Percentiles rank a stretch among this genome's conserved stretches.
phyloP scores from a whole-genome alignment of 176 grass and related monocot genomes.

The Bothriochloa decipiens region DNA sequence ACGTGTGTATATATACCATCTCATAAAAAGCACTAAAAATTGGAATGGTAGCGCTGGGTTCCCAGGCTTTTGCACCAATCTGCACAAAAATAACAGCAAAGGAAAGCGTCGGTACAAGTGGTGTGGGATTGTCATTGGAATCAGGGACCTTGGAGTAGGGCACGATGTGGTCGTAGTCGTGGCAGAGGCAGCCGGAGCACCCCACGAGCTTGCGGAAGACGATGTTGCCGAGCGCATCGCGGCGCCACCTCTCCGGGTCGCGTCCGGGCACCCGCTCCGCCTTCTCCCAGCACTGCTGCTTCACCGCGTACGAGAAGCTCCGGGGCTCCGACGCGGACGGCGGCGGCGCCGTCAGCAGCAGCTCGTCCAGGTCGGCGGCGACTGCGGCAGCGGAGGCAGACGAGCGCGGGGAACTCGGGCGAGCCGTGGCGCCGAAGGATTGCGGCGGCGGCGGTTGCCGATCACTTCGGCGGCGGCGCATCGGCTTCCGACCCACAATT shows the following conservation, averaged over 20 bases:
- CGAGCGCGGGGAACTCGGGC: constrained; percentile 50
- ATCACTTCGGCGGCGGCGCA: constrained; percentile 49
- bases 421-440: constrained; percentile 46
- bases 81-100: background rate
- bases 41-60: background rate
- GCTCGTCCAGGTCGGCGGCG: constrained; percentile 48
- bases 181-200: constrained; percentile 93
- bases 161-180: constrained; percentile 95
- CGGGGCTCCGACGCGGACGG: constrained; percentile 58
- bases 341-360: constrained; percentile 44
- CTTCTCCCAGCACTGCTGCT: constrained; percentile 98
- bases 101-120: background rate
- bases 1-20: background rate
- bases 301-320: constrained; percentile 81
- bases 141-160: constrained; percentile 82
- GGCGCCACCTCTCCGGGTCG: constrained; percentile 92
- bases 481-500: constrained; percentile 59
- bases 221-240: constrained; percentile 86
- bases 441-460: background rate
- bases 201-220: constrained; percentile 97
- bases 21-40: background rate
- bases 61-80: background rate
- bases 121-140: background rate
- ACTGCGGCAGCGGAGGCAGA: constrained; percentile 36
- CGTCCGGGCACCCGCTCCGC: constrained; percentile 74